A percentile compares a stretch with the other conserved stretches of the same genome.
phyloP scores from a whole-genome alignment of 176 grass and related monocot genomes.

The Aegilops umbellulata region DNA sequence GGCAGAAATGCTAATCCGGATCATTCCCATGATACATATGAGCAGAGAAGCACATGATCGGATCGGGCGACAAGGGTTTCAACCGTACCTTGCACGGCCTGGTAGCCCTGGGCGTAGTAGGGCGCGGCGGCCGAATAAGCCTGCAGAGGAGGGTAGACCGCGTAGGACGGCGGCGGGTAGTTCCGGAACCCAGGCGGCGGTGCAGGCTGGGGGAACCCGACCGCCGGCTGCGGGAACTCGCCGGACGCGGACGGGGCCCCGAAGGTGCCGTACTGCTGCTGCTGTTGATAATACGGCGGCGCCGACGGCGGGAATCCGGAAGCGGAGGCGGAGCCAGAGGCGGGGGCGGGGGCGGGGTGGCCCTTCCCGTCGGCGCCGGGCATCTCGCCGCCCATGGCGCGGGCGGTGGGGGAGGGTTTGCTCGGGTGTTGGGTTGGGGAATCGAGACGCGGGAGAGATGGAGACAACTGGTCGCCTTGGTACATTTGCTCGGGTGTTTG shows the following conservation, averaged over 20 bases:
- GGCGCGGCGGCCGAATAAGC: conserved; percentile 47
- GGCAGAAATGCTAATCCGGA: neutral
- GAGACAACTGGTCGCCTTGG: neutral
- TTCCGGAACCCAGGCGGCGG: conserved; percentile 34
- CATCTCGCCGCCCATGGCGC: conserved; percentile 34
- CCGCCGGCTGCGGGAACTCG: conserved; percentile 53
- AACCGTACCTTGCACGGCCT: conserved; percentile 60
- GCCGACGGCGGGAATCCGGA: conserved; percentile 38
- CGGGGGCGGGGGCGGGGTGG: conserved; percentile 7
- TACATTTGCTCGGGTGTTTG: neutral
- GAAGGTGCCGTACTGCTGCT: conserved; percentile 77
- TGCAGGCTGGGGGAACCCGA: conserved; percentile 73
- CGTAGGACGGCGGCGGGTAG: conserved; percentile 23
- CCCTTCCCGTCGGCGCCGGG: conserved; percentile 35
- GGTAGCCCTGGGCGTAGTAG: conserved; percentile 75
- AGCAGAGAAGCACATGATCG: neutral
- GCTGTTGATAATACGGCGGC: conserved; percentile 15
- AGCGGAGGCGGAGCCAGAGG: conserved; percentile 9
- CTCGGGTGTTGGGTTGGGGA: conserved; percentile 5
- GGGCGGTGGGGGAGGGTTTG: conserved; percentile 1
- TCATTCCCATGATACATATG: neutral
- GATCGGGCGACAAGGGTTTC: neutral
- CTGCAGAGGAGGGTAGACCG: conserved; percentile 46
- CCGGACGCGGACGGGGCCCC: conserved; percentile 20
- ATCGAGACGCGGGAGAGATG: conserved; percentile 5